Evolutionary conservation across 2,329 filamentous ascomycete genomes (phyloP).

Genomic region (Ciborinia camelliae): DNA sequence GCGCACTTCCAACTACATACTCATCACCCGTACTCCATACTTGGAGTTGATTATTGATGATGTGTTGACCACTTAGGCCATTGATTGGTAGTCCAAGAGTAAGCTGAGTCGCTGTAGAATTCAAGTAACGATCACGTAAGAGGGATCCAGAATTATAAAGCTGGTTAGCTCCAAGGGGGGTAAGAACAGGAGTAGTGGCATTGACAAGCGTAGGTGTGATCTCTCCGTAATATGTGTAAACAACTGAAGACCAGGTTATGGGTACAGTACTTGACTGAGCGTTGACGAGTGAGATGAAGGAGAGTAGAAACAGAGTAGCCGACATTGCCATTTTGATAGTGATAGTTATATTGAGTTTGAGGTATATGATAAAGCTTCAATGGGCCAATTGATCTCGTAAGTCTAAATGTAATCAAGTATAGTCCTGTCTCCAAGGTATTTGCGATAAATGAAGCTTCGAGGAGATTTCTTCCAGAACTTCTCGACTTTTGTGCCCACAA

Average conservation of each 20-base stretch:
- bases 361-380: not conserved
- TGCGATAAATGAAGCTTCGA: not conserved
- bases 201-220: conserved; percentile 44
- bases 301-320: conserved; percentile 20
- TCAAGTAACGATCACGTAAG: conserved; percentile 50
- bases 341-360: not conserved
- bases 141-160: conserved; percentile 47
- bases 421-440: not conserved
- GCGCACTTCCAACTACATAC: conserved; percentile 62
- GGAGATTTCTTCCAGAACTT: not conserved
- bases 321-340: not conserved
- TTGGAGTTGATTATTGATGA: conserved; percentile 35
- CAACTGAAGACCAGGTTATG: conserved; percentile 33
- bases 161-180: conserved; percentile 53
- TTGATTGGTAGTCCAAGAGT: conserved; percentile 35
- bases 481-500: not conserved
- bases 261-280: conserved; percentile 17
- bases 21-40: conserved; percentile 43
- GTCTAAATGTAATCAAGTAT: not conserved
- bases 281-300: conserved; percentile 19
- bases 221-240: conserved; percentile 48
- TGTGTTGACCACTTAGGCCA: not conserved
- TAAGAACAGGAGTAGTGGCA: conserved; percentile 41
- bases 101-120: conserved; percentile 29
- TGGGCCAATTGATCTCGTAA: not conserved